A percentile compares a stretch with the other conserved stretches of the same genome.
These are phyloP conservation scores for Saccharomycopsis sp. DNA, from an alignment of 805 yeast genomes.

Conservation along the genomic window DNA sequence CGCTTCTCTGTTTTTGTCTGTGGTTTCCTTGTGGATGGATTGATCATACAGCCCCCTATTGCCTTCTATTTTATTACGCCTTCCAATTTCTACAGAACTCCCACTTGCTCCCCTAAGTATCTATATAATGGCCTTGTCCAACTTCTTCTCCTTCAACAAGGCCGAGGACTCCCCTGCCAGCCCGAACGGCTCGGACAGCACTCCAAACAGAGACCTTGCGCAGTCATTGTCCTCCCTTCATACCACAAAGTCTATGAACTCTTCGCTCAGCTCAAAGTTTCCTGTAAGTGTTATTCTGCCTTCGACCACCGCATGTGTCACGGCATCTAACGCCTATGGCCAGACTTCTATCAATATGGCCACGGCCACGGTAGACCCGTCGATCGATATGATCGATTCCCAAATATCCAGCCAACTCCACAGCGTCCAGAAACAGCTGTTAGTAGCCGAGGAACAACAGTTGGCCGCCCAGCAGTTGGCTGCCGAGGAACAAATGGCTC, in stretches of 20 bases:
- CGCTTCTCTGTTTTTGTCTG: too few species aligned
- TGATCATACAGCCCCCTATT: too few species aligned
- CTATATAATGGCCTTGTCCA: constrained; percentile 20
- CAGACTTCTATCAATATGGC: constrained; percentile 17
- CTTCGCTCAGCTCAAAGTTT: constrained; percentile 13
- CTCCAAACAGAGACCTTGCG: constrained; percentile 20
- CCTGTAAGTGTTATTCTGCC: constrained; percentile 14
- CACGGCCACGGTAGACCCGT: constrained; percentile 15
- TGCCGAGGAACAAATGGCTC: too few species aligned
- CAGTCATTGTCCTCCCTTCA: constrained; percentile 17
- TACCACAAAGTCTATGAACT: constrained; percentile 1
- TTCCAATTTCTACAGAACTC: neutral
- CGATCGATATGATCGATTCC: neutral
- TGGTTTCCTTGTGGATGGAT: too few species aligned
- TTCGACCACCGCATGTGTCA: constrained; percentile 17
- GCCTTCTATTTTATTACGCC: neutral
- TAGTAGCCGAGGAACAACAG: too few species aligned
- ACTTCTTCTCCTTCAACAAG: constrained; percentile 18
- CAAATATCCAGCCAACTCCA: constrained; percentile 1
- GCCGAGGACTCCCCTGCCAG: constrained; percentile 6
- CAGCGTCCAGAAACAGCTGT: neutral
- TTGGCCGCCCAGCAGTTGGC: too few species aligned
- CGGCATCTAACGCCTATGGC: constrained; percentile 19
- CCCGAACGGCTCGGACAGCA: constrained; percentile 12
- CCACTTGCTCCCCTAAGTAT: too few species aligned